These are phyloP conservation scores for Yamadazyma blattariae DNA, from an alignment of 1,139 yeast species.

Conservation along the genomic window DNA sequence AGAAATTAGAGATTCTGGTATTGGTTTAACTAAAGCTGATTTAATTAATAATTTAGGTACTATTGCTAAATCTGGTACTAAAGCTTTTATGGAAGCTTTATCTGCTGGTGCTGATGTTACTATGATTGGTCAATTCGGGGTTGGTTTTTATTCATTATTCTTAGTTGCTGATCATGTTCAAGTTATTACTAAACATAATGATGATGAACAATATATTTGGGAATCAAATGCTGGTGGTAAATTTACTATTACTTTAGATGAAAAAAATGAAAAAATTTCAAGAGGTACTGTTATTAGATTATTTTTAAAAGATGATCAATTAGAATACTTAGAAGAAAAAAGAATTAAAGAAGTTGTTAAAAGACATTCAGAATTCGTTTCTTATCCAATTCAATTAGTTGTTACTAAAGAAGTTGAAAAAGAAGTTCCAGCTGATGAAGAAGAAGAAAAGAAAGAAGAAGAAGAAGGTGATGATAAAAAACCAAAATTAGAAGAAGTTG, in stretches of 20 bases:
- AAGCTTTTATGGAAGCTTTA: slow-evolving; percentile 98
- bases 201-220: slow-evolving; percentile 99
- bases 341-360: slow-evolving; percentile 98
- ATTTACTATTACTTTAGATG: slow-evolving; percentile 93
- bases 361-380: slow-evolving; percentile 99
- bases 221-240: slow-evolving; percentile 99
- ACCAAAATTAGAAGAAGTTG: slow-evolving; percentile 72
- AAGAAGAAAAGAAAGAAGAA: slow-evolving; percentile 56
- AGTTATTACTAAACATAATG: slow-evolving; percentile 97
- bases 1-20: slow-evolving; percentile 99
- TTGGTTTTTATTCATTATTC: slow-evolving; percentile 99
- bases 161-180: slow-evolving; percentile 99
- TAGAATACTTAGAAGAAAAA: slow-evolving; percentile 99
- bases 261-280: slow-evolving; percentile 75
- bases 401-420: slow-evolving; percentile 99
- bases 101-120: slow-evolving; percentile 99
- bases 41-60: slow-evolving; percentile 99
- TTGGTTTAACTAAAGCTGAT: slow-evolving; percentile 99
- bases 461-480: slow-evolving; percentile 45
- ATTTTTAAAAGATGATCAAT: slow-evolving; percentile 98
- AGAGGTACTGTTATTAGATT: slow-evolving; percentile 97
- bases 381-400: slow-evolving; percentile 98
- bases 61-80: slow-evolving; percentile 99
- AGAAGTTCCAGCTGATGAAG: slow-evolving; percentile 79
- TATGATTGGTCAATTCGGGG: slow-evolving; percentile 99